Percentiles rank a stretch among this genome's conserved stretches.
Conservation (phyloP, 345 rosid genomes). For the Odontarrhena argentea region DNA sequence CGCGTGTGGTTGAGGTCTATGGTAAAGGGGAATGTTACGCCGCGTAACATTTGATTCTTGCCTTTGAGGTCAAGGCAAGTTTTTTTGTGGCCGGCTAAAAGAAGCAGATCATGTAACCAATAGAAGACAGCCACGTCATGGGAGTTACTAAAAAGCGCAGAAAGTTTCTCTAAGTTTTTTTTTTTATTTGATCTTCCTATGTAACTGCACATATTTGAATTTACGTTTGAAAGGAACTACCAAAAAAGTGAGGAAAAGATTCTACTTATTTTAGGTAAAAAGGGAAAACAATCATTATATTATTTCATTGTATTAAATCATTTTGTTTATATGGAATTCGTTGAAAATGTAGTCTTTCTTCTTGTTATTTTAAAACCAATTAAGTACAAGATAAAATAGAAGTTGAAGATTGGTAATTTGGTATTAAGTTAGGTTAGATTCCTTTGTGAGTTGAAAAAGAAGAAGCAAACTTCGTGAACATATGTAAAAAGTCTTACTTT, state of each 20-base stretch:
- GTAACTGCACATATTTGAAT: conserved; percentile 39
- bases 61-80: conserved; percentile 37
- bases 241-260: conserved; percentile 11
- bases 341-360: not conserved
- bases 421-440: conserved; percentile 9
- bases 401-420: conserved; percentile 5
- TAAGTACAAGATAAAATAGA: not conserved
- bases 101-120: conserved; percentile 26
- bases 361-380: not conserved
- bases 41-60: conserved; percentile 19
- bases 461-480: no score
- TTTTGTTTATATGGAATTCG: conserved; percentile 11
- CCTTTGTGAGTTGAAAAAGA: conserved; percentile 13
- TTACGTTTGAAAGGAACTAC: conserved; percentile 10
- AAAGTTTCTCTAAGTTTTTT: conserved; percentile 6
- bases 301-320: conserved; percentile 25
- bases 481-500: no score
- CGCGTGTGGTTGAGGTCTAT: conserved; percentile 22
- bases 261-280: not conserved
- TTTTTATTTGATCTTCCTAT: conserved; percentile 26
- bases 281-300: not conserved
- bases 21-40: conserved; percentile 31
- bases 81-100: conserved; percentile 42
- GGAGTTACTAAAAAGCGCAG: conserved; percentile 4
- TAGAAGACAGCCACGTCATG: conserved; percentile 27